Conservation (phyloP, 1,139 yeast species). For the Candida freyschussii region DNA sequence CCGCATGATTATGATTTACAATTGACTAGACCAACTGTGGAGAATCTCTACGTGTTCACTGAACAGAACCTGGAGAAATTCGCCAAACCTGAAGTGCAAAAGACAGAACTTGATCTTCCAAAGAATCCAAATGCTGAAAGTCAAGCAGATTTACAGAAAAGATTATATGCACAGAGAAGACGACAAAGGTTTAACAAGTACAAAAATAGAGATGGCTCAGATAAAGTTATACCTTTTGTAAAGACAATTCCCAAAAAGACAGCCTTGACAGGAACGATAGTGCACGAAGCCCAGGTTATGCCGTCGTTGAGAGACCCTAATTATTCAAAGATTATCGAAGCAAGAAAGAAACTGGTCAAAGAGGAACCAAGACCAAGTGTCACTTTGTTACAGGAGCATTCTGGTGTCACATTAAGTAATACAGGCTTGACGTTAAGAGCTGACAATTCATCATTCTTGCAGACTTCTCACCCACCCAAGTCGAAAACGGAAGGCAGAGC, state of each 20-base stretch:
- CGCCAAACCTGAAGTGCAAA: constrained; percentile 9
- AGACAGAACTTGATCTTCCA: constrained; percentile 11
- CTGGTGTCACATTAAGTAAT: constrained; percentile 81
- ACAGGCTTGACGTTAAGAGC: constrained; percentile 76
- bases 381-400: constrained; percentile 73
- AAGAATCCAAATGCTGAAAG: constrained; percentile 2
- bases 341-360: constrained; percentile 44
- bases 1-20: constrained; percentile 85
- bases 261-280: constrained; percentile 77
- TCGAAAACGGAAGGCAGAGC: constrained; percentile 76
- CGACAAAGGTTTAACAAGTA: constrained; percentile 31
- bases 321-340: constrained; percentile 54
- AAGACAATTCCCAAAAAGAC: constrained; percentile 86
- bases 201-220: constrained; percentile 38
- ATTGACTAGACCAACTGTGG: constrained; percentile 71
- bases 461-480: constrained; percentile 38
- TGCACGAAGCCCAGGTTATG: constrained; percentile 86
- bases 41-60: constrained; percentile 83
- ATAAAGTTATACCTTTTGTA: constrained; percentile 61
- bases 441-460: constrained; percentile 63
- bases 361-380: constrained; percentile 61
- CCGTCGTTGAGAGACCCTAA: constrained; percentile 73
- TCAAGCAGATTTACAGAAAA: constrained; percentile 6
- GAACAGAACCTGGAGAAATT: constrained; percentile 77
- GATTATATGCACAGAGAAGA: constrained; percentile 11